Evolutionary conservation across 2,329 filamentous ascomycete genomes (phyloP).

Genomic region (Tolypocladium guangdongense): DNA sequence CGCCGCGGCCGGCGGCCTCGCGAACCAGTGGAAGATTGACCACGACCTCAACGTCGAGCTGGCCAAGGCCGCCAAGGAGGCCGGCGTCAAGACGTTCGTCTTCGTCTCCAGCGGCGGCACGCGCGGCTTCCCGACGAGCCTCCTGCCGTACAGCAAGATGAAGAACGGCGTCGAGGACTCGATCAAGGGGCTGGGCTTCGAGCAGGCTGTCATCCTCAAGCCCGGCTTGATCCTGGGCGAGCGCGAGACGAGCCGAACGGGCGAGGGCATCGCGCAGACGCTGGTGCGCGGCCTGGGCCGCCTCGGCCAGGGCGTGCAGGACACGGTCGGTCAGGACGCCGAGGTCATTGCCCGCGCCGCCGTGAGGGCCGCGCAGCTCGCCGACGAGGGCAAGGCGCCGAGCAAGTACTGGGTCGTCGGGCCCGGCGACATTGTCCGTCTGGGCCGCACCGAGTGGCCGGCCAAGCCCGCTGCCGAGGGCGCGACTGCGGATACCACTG

Average conservation of each 20-base stretch:
- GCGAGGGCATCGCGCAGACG: constrained; percentile 45
- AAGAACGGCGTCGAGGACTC: constrained; percentile 80
- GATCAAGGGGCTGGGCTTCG: constrained; percentile 61
- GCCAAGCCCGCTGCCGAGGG: constrained; percentile 11
- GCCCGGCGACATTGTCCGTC: constrained; percentile 49
- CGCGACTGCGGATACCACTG: neutral
- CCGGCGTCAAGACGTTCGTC: constrained; percentile 64
- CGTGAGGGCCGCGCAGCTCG: constrained; percentile 47
- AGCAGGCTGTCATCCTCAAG: constrained; percentile 61
- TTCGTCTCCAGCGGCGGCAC: constrained; percentile 55
- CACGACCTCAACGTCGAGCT: constrained; percentile 75
- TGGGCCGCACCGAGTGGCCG: constrained; percentile 52
- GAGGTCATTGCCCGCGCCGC: constrained; percentile 61
- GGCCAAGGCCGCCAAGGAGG: constrained; percentile 61
- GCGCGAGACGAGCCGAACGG: constrained; percentile 48
- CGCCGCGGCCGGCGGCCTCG: constrained; percentile 61
- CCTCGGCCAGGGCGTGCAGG: constrained; percentile 44
- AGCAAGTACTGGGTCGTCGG: constrained; percentile 51
- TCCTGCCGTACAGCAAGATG: constrained; percentile 54
- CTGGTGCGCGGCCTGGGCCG: constrained; percentile 45
- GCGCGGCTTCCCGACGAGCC: constrained; percentile 24
- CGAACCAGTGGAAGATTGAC: constrained; percentile 78
- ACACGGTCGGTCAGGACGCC: constrained; percentile 63
- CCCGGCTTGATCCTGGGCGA: constrained; percentile 69
- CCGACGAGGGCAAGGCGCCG: constrained; percentile 46